A percentile compares a stretch with the other conserved stretches of the same genome.
These are phyloP conservation scores for Arctostaphylos glauca DNA, from an alignment of 148 eudicot genomes.

Conservation along the genomic window DNA sequence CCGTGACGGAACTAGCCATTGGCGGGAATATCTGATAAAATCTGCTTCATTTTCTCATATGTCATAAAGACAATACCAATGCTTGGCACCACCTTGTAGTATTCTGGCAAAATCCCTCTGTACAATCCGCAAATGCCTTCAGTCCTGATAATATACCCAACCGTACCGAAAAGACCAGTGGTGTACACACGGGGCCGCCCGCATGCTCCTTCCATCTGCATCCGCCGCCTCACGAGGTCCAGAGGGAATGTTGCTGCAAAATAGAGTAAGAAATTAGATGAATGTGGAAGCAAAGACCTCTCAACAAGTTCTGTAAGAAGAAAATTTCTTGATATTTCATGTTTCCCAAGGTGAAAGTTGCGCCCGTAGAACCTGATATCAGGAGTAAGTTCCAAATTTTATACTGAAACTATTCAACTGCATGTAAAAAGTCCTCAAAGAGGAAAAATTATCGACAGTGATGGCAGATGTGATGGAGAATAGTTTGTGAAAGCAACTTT, in stretches of 20 bases:
- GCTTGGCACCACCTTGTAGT: conserved; percentile 57
- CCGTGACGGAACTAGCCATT: background rate
- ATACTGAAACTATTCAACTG: background rate
- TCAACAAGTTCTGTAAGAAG: background rate
- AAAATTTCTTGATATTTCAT: background rate
- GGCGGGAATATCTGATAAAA: conserved; percentile 51
- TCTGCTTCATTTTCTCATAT: conserved; percentile 64
- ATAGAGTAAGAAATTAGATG: background rate
- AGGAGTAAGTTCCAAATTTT: background rate
- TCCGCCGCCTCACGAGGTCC: conserved; percentile 91
- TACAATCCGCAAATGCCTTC: conserved; percentile 58
- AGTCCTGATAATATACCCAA: conserved; percentile 39
- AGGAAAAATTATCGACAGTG: background rate
- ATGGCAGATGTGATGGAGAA: background rate
- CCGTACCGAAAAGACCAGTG: conserved; percentile 65
- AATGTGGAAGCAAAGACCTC: background rate
- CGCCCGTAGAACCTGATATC: background rate
- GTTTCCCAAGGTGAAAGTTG: background rate
- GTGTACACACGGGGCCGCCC: conserved; percentile 78
- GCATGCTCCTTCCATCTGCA: conserved; percentile 98
- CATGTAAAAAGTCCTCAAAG: background rate
- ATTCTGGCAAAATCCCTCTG: conserved; percentile 61
- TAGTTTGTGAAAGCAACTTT: background rate
- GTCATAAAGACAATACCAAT: conserved; percentile 56
- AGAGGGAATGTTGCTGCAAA: conserved; percentile 83